Conservation (phyloP, 2,329 filamentous ascomycete genomes). For the Arthroderma sp. region DNA sequence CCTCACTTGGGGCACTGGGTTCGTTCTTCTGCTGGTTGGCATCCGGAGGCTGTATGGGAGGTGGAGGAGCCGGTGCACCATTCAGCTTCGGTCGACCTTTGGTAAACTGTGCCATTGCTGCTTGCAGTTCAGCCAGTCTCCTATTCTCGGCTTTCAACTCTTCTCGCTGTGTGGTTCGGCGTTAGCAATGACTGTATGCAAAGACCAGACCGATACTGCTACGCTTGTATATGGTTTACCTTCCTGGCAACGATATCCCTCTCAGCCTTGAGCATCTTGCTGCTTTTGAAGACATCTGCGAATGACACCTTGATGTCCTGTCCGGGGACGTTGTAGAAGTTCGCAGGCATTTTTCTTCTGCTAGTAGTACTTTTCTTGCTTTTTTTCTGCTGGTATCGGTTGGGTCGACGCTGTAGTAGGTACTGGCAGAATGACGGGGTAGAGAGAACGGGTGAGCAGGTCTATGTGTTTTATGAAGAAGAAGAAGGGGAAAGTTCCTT, state of each 20-base stretch:
- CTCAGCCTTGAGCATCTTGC: constrained; percentile 15
- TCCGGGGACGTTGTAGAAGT: background rate
- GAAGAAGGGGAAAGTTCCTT: too few relatives aligned
- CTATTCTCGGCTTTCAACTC: constrained; percentile 9
- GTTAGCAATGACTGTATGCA: background rate
- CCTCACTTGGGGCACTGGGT: background rate
- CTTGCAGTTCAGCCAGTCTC: background rate
- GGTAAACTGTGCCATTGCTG: background rate
- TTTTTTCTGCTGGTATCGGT: background rate
- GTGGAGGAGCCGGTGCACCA: background rate
- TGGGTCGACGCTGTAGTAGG: too few relatives aligned
- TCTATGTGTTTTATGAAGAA: too few relatives aligned
- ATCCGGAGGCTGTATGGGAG: background rate
- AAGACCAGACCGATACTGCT: background rate
- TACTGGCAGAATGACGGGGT: too few relatives aligned
- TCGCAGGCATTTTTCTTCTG: background rate
- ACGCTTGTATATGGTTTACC: constrained; percentile 8
- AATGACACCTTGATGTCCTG: constrained; percentile 14
- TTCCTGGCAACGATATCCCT: constrained; percentile 12
- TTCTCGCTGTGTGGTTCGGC: background rate
- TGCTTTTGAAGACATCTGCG: constrained; percentile 18
- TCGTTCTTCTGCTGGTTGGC: background rate
- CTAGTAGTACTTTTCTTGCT: too few relatives aligned
- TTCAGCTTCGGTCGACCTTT: background rate
- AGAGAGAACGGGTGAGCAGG: too few relatives aligned